Evolutionary conservation across 148 eudicot species (phyloP).

Genomic region (Rhododendron simsii): DNA sequence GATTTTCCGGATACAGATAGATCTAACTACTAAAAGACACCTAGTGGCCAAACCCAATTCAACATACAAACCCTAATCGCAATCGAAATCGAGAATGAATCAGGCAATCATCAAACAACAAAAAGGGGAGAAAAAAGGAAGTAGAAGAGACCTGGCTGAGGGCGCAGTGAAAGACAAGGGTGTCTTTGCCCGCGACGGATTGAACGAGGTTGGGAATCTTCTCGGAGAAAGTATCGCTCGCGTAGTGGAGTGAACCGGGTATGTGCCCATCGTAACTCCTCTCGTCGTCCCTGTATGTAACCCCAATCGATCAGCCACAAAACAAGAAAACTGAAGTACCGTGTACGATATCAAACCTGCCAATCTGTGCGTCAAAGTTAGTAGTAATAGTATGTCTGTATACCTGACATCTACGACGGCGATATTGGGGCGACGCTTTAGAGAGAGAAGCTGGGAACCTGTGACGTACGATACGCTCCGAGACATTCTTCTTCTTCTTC

Average conservation of each 20-base stretch:
- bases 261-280: slow-evolving; percentile 86
- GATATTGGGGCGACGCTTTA: slow-evolving; percentile 61
- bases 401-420: slow-evolving; percentile 95
- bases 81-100: neutral
- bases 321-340: too few species aligned
- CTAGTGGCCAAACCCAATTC: neutral
- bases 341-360: neutral
- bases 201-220: slow-evolving; percentile 65
- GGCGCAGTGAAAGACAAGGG: slow-evolving; percentile 93
- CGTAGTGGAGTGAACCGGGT: slow-evolving; percentile 80
- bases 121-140: neutral
- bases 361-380: neutral
- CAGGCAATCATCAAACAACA: neutral
- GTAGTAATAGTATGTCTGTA: too few species aligned
- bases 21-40: neutral
- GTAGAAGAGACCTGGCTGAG: slow-evolving; percentile 73
- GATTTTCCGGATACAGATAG: neutral
- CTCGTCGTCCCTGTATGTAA: slow-evolving; percentile 69
- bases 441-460: slow-evolving; percentile 69
- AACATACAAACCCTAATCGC: neutral
- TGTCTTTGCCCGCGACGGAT: slow-evolving; percentile 66
- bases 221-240: slow-evolving; percentile 69
- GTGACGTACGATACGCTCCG: slow-evolving; percentile 66
- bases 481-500: slow-evolving; percentile 32
- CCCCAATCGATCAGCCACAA: neutral